Conservation (phyloP, 352 stramenopile species). For the Phytophthora sojae region DNA sequence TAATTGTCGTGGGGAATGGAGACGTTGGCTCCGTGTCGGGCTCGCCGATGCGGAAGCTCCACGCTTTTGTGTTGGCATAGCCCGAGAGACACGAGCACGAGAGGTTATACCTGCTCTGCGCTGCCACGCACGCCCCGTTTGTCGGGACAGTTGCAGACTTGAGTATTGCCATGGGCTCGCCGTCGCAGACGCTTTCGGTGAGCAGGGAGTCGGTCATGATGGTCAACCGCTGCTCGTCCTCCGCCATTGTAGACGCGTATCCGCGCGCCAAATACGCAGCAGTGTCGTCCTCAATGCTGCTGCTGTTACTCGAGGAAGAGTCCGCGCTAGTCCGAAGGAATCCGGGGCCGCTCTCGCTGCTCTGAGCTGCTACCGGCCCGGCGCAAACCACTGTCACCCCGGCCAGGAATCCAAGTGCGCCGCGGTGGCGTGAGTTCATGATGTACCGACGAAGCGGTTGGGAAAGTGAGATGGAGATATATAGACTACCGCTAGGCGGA, state of each 20-base stretch:
- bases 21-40: conserved; percentile 17
- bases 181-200: conserved; percentile 45
- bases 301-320: conserved; percentile 8
- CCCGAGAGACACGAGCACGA: conserved; percentile 55
- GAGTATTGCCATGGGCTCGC: conserved; percentile 45
- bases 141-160: conserved; percentile 34
- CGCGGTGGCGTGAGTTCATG: conserved; percentile 35
- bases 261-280: conserved; percentile 42
- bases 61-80: conserved; percentile 38
- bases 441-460: conserved; percentile 49
- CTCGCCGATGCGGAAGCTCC: conserved; percentile 40
- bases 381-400: conserved; percentile 12
- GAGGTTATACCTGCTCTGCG: conserved; percentile 46
- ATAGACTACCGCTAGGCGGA: conserved; percentile 16
- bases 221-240: conserved; percentile 42
- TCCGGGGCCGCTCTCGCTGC: background rate
- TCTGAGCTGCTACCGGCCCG: conserved; percentile 13
- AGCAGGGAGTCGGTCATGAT: conserved; percentile 42
- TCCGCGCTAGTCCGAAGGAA: background rate
- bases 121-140: conserved; percentile 46
- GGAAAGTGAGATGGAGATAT: conserved; percentile 15
- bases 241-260: conserved; percentile 38
- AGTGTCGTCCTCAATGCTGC: conserved; percentile 17
- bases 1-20: conserved; percentile 26
- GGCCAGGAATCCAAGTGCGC: conserved; percentile 34